Percentiles rank a stretch among this genome's conserved stretches.
These are phyloP conservation scores for Dryas alaskensis DNA, from an alignment of 306 rosid species.

Conservation along the genomic window DNA sequence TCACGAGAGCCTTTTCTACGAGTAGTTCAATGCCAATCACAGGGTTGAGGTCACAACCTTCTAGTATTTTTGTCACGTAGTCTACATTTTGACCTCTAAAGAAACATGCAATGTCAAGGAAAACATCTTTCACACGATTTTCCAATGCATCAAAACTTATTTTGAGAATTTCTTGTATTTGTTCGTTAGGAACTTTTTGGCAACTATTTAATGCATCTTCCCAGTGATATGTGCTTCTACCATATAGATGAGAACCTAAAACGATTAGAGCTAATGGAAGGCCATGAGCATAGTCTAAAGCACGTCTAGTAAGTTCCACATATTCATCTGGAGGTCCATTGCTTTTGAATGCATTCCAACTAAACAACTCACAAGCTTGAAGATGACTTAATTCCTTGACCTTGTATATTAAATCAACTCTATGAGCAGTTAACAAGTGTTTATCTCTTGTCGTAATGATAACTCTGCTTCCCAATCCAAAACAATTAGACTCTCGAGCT, in stretches of 20 bases:
- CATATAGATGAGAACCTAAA: constrained; percentile 38
- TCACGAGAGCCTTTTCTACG: constrained; percentile 22
- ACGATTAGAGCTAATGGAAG: constrained; percentile 40
- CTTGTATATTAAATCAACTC: background rate
- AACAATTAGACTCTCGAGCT: background rate
- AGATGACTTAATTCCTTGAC: background rate
- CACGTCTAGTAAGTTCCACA: background rate
- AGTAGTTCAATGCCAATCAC: constrained; percentile 22
- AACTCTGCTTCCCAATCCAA: background rate
- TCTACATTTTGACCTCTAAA: constrained; percentile 6
- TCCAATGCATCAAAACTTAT: constrained; percentile 32
- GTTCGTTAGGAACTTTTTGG: constrained; percentile 16
- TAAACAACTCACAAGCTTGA: background rate
- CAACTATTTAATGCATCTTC: background rate
- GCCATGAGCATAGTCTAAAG: background rate
- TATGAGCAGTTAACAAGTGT: background rate
- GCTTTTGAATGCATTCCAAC: background rate
- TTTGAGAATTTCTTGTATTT: constrained; percentile 34
- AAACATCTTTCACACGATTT: constrained; percentile 11
- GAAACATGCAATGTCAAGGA: constrained; percentile 42
- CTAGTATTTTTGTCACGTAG: constrained; percentile 27
- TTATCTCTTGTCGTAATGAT: constrained; percentile 7
- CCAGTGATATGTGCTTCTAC: constrained; percentile 12
- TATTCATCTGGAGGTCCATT: background rate
- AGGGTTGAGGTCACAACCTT: constrained; percentile 28